These are phyloP conservation scores for Tagetes patula DNA, from an alignment of 129 eudicot genomes.

Conservation along the genomic window DNA sequence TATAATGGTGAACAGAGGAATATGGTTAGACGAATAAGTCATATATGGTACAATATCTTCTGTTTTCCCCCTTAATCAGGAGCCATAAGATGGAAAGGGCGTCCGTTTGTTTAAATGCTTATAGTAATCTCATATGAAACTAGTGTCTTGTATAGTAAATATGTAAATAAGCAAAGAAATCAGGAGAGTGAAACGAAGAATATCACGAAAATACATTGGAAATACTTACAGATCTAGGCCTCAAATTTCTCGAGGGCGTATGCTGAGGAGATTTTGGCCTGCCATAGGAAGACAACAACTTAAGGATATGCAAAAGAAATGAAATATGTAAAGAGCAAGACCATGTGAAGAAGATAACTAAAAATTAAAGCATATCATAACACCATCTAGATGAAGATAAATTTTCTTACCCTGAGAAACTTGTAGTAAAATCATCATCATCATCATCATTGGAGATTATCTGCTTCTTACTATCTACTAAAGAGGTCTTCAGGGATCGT, in stretches of 20 bases:
- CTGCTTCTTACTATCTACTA: constrained; percentile 29
- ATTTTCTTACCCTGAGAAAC: constrained; percentile 42
- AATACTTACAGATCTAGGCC: constrained; percentile 53
- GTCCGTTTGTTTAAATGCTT: constrained; percentile 1
- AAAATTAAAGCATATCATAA: neutral
- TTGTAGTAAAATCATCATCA: constrained; percentile 30
- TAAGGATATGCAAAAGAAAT: neutral
- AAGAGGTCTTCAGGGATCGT: constrained; percentile 32
- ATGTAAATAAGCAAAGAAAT: neutral
- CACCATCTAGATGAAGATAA: neutral
- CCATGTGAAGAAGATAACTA: neutral
- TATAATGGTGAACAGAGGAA: neutral
- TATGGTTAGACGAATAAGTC: neutral
- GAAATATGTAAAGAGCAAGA: neutral
- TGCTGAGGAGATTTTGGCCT: constrained; percentile 42
- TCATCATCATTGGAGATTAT: constrained; percentile 31
- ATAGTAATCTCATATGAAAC: constrained; percentile 6
- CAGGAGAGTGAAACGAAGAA: neutral
- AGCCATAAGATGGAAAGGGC: neutral
- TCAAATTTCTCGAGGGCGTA: constrained; percentile 36
- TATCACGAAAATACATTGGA: constrained; percentile 5
- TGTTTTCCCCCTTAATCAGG: neutral
- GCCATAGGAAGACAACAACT: constrained; percentile 14
- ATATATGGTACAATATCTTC: neutral
- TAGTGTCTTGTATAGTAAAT: neutral